phyloP scores from a whole-genome alignment of 768 basidiomycete genomes.

The Suillus decipiens region DNA sequence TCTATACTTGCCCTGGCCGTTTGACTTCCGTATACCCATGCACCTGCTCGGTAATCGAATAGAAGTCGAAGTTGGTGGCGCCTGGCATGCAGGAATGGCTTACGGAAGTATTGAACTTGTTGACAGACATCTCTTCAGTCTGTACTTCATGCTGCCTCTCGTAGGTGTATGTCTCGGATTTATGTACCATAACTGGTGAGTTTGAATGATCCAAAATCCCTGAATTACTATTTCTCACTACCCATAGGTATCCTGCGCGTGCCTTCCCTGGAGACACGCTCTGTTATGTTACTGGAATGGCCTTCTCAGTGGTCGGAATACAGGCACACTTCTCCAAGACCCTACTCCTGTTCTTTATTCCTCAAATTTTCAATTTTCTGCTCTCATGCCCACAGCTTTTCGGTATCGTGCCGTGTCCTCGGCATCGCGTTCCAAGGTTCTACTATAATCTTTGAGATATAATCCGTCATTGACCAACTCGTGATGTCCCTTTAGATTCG shows the following conservation, averaged over 20 bases:
- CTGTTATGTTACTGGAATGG: slow-evolving; percentile 98
- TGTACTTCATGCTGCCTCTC: slow-evolving; percentile 97
- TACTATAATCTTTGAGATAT: background rate
- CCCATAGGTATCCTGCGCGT: slow-evolving; percentile 86
- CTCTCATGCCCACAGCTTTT: slow-evolving; percentile 95
- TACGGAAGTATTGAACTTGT: slow-evolving; percentile 86
- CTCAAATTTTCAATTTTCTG: slow-evolving; percentile 97
- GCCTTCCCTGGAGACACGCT: slow-evolving; percentile 97
- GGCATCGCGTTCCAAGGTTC: slow-evolving; percentile 91
- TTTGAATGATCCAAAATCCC: slow-evolving; percentile 9
- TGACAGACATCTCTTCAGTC: slow-evolving; percentile 90
- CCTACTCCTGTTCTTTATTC: slow-evolving; percentile 92
- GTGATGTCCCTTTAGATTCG: slow-evolving; percentile 54
- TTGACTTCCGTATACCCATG: slow-evolving; percentile 70
- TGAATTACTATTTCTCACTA: background rate
- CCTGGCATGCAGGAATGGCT: slow-evolving; percentile 83
- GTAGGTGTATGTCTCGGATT: slow-evolving; percentile 89
- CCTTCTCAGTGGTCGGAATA: slow-evolving; percentile 96
- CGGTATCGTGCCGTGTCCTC: slow-evolving; percentile 88
- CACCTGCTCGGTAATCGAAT: slow-evolving; percentile 66
- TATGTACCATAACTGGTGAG: slow-evolving; percentile 95
- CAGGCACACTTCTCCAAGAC: slow-evolving; percentile 98
- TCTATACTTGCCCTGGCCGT: slow-evolving; percentile 89
- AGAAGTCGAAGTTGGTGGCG: slow-evolving; percentile 74
- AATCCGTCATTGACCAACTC: background rate